phyloP scores from a whole-genome alignment of 352 stramenopile genomes.

The Globisporangium middletonii region DNA sequence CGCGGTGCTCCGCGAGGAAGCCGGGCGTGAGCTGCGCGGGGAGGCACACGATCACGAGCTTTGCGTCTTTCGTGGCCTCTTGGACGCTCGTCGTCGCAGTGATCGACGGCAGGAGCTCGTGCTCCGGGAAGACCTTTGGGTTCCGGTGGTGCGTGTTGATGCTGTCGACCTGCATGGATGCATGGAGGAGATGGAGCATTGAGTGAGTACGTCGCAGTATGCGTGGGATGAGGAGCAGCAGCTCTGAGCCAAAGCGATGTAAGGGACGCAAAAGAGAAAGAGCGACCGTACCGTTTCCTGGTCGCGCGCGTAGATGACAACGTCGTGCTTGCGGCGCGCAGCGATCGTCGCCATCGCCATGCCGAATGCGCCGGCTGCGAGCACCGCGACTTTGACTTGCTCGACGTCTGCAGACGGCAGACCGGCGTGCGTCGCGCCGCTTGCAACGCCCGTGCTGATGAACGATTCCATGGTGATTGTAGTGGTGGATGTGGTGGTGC shows the following conservation, averaged over 20 bases:
- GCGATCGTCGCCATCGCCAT: constrained; percentile 93
- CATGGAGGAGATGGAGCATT: no score
- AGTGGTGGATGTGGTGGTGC: neutral
- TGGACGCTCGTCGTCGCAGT: constrained; percentile 86
- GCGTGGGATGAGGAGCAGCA: neutral
- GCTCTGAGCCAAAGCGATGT: neutral
- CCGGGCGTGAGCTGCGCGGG: constrained; percentile 92
- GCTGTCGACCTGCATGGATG: constrained; percentile 55
- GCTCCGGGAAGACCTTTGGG: constrained; percentile 88
- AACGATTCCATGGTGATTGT: constrained; percentile 30
- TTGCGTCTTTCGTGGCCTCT: constrained; percentile 82
- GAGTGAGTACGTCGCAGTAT: neutral
- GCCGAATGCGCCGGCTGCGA: constrained; percentile 95
- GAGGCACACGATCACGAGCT: constrained; percentile 94
- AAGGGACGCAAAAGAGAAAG: neutral
- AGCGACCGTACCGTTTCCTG: constrained; percentile 22
- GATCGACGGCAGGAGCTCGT: constrained; percentile 78
- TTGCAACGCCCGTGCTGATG: constrained; percentile 23
- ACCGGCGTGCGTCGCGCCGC: constrained; percentile 52
- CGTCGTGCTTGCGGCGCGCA: constrained; percentile 86
- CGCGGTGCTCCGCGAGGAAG: constrained; percentile 85
- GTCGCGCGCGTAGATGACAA: constrained; percentile 90
- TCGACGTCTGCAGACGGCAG: constrained; percentile 68
- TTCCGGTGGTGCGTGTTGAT: constrained; percentile 92
- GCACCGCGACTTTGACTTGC: constrained; percentile 79